These are phyloP conservation scores for Fusarium sp. DNA, from an alignment of 2,329 filamentous ascomycete species.

Conservation along the genomic window DNA sequence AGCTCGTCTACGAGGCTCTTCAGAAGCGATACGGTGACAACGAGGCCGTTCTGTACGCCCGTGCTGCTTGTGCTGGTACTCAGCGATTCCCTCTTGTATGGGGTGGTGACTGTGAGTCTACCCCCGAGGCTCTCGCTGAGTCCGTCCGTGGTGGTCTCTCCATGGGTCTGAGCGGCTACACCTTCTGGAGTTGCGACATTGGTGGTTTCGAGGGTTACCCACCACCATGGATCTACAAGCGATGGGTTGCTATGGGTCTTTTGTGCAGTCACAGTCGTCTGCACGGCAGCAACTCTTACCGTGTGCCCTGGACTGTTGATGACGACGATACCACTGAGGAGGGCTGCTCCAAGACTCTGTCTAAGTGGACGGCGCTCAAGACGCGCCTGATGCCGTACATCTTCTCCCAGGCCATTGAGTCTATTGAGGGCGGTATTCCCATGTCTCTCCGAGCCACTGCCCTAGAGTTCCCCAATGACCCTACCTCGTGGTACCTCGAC, in stretches of 20 bases:
- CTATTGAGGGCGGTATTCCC: constrained; percentile 68
- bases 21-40: constrained; percentile 65
- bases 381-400: constrained; percentile 68
- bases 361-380: constrained; percentile 66
- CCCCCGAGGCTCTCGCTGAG: constrained; percentile 80
- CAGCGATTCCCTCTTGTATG: constrained; percentile 80
- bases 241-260: constrained; percentile 83
- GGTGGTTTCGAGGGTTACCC: constrained; percentile 80
- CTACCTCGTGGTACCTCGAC: constrained; percentile 77
- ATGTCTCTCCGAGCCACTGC: constrained; percentile 75
- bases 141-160: constrained; percentile 76
- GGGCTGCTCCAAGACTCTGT: constrained; percentile 66
- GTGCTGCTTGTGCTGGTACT: constrained; percentile 76
- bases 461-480: constrained; percentile 79
- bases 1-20: constrained; percentile 76
- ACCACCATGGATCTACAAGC: constrained; percentile 79
- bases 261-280: constrained; percentile 79
- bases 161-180: constrained; percentile 74
- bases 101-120: constrained; percentile 83
- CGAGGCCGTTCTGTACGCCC: constrained; percentile 76
- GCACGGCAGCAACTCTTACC: constrained; percentile 79
- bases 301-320: constrained; percentile 82
- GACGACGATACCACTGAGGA: constrained; percentile 70
- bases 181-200: constrained; percentile 80
- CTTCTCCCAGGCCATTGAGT: constrained; percentile 60